Evolutionary conservation across 805 yeast genomes (phyloP).

Genomic region (Clavispora phyllophila): DNA sequence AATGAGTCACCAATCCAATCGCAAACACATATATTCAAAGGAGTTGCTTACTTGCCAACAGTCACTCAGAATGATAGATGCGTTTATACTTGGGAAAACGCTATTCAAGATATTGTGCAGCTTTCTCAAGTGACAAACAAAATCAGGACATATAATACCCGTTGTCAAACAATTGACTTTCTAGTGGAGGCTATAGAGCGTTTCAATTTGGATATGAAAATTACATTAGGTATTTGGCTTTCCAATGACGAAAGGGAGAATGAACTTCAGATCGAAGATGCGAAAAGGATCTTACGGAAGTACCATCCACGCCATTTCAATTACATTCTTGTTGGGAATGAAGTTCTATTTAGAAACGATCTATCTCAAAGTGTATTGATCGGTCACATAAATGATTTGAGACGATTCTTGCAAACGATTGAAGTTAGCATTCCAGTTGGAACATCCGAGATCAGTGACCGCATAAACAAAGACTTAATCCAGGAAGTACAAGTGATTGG

Average conservation of each 20-base stretch:
- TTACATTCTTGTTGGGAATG: slow-evolving; percentile 56
- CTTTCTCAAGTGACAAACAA: slow-evolving; percentile 56
- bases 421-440: slow-evolving; percentile 49
- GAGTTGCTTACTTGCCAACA: slow-evolving; percentile 57
- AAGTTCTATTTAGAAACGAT: slow-evolving; percentile 54
- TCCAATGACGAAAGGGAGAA: slow-evolving; percentile 43
- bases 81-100: slow-evolving; percentile 15
- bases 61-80: slow-evolving; percentile 21
- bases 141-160: slow-evolving; percentile 55
- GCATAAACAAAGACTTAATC: slow-evolving; percentile 35
- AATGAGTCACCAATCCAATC: not conserved
- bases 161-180: slow-evolving; percentile 51
- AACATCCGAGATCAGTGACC: slow-evolving; percentile 54
- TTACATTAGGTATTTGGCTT: slow-evolving; percentile 63
- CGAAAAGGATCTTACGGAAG: slow-evolving; percentile 36
- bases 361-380: slow-evolving; percentile 33
- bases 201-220: slow-evolving; percentile 48
- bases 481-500: slow-evolving; percentile 52
- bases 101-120: slow-evolving; percentile 50
- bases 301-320: slow-evolving; percentile 45
- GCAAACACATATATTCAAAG: slow-evolving; percentile 35
- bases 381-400: slow-evolving; percentile 39
- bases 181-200: slow-evolving; percentile 50
- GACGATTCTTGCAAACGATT: slow-evolving; percentile 28
- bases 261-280: slow-evolving; percentile 38